Conservation (phyloP, 352 stramenopile species). For the Pseudoperonospora humuli region DNA sequence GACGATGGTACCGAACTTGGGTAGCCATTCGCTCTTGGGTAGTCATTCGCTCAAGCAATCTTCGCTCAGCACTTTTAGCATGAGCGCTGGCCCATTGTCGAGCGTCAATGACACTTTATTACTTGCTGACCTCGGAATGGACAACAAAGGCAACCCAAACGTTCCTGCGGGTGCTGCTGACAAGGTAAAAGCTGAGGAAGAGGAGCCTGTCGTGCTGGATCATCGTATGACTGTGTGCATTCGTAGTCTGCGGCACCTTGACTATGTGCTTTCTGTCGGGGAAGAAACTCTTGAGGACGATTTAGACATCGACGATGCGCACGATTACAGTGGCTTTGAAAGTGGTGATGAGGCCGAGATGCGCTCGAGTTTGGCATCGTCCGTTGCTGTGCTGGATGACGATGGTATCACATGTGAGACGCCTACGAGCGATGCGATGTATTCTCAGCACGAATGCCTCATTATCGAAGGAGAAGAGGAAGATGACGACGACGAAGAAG, state of each 20-base stretch:
- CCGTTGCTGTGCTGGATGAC: conserved; percentile 47
- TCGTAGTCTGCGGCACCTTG: conserved; percentile 33
- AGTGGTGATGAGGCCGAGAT: conserved; percentile 23
- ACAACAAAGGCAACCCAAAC: conserved; percentile 7
- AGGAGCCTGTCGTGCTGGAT: conserved; percentile 43
- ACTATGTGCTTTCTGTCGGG: conserved; percentile 35
- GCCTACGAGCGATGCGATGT: conserved; percentile 8
- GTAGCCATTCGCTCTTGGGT: conserved; percentile 7
- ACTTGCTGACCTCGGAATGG: conserved; percentile 28
- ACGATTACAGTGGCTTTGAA: conserved; percentile 28
- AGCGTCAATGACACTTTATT: conserved; percentile 36
- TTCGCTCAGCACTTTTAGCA: conserved; percentile 11
- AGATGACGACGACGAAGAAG: conserved; percentile 12
- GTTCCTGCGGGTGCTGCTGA: conserved; percentile 1
- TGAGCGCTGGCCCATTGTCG: conserved; percentile 14
- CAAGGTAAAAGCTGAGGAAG: conserved; percentile 3
- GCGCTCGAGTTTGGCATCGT: conserved; percentile 40
- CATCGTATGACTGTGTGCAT: conserved; percentile 31
- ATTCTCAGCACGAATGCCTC: conserved; percentile 17
- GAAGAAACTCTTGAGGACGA: conserved; percentile 27
- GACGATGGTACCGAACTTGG: conserved; percentile 16
- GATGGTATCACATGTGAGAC: conserved; percentile 24
- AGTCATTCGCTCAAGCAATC: conserved; percentile 13
- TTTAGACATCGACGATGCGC: conserved; percentile 21
- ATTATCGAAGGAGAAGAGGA: conserved; percentile 30